Evolutionary conservation across 1,284 basidiomycete genomes (phyloP), one percentile per base, ranked within the genome.

Genomic region (Ustilago nuda): DNA sequence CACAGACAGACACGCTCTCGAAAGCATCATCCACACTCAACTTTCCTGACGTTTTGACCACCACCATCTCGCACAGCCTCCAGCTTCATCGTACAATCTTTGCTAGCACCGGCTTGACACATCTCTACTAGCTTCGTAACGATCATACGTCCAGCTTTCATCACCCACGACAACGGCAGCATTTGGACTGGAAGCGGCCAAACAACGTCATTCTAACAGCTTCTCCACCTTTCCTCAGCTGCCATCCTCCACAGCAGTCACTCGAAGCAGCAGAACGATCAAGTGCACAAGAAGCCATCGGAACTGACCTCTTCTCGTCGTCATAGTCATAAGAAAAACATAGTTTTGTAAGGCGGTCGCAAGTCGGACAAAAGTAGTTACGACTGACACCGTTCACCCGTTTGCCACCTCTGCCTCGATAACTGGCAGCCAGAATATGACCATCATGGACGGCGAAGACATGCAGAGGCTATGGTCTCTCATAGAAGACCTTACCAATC

Each of bases 401-500:
- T 9, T 9, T 30, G 9, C 27, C 12, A 23, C 27, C 17, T 56
- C 55, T 33, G 55, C 55, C 19, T 19, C 55, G 19, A 41, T 50
- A 27, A 17, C 4, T 19, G n/a, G 60, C 37, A 13, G 60, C 50
- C 19, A 13, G 30, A 64, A 39, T 61, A 78, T 78, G 75, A 71
- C 75, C 67, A 61, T 59, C 45, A 78, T 78, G 75, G 82, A 82
- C 52, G 80, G 78, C 51, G 80, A 84, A 53, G 79, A 80, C 15
- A 71, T 82, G 57, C 79, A 82, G 64, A 66, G 78, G 45, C 75
- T 85, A 19, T 84, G 82, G 83, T 70, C 81, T 62, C 78, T 85
- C 52, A 76, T 85, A 54, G 78, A 76, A 35, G 84, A 84, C 54
- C 82, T 85, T 46, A 81, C 82, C 19, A 72, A 81, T 19, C 95